These are phyloP conservation scores for Aspergillus glaucus DNA, from an alignment of 2,329 filamentous ascomycete genomes.

Conservation along the genomic window DNA sequence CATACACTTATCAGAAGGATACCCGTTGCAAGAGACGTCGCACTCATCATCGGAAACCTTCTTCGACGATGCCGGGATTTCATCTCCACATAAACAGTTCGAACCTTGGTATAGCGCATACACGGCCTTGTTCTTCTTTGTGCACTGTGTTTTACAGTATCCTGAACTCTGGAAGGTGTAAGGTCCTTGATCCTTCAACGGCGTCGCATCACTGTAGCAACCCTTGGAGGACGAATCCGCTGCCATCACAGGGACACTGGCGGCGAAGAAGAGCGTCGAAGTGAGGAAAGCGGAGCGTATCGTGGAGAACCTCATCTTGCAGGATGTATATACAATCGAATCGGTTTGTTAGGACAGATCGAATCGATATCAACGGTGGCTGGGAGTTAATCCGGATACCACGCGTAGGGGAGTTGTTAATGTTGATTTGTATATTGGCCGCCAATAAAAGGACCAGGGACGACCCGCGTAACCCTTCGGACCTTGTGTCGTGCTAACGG, in stretches of 20 bases:
- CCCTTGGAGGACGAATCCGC: conserved; percentile 30
- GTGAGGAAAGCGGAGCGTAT: conserved; percentile 19
- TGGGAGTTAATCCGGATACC: not conserved
- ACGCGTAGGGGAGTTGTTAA: not conserved
- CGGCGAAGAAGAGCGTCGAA: conserved; percentile 20
- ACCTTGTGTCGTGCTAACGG: conserved; percentile 1
- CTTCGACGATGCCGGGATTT: conserved; percentile 54
- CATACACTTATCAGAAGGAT: conserved; percentile 58
- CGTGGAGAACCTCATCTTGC: conserved; percentile 23
- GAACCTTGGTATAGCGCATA: conserved; percentile 56
- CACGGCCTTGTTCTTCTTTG: conserved; percentile 47
- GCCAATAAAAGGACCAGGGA: conserved; percentile 18
- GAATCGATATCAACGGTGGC: not conserved
- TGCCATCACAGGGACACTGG: conserved; percentile 12
- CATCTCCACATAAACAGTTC: conserved; percentile 67
- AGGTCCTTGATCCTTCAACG: conserved; percentile 42
- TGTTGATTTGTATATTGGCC: not conserved
- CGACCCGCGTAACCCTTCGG: conserved; percentile 34
- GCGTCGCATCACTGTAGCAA: conserved; percentile 47
- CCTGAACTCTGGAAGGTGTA: conserved; percentile 51
- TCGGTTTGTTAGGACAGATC: not conserved
- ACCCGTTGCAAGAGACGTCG: conserved; percentile 60
- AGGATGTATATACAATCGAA: conserved; percentile 3
- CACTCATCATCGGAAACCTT: conserved; percentile 57
- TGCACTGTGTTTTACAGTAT: conserved; percentile 50